Evolutionary conservation across 148 eudicot species (phyloP).

Genomic region (Dianthus caryophyllus): DNA sequence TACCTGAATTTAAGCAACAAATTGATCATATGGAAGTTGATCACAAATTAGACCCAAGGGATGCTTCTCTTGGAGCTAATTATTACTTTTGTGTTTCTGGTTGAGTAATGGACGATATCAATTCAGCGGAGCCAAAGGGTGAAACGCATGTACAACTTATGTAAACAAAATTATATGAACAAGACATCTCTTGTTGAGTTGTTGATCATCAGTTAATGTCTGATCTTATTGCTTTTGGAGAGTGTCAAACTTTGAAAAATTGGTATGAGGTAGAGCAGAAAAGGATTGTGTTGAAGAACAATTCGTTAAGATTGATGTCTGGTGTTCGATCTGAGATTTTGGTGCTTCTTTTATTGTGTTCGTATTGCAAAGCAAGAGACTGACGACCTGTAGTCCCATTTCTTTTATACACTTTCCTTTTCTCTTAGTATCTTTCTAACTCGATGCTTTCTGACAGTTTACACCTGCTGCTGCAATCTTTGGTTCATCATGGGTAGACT

Average conservation of each 20-base stretch:
- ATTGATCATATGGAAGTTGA: background rate
- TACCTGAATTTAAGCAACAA: background rate
- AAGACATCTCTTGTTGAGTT: background rate
- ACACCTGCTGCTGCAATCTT: slow-evolving; percentile 83
- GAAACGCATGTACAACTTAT: too few species aligned
- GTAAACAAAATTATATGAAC: background rate
- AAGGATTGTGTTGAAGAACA: background rate
- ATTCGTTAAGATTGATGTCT: background rate
- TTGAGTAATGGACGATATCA: too few species aligned
- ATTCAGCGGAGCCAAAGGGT: too few species aligned
- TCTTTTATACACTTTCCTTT: background rate
- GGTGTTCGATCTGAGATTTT: background rate
- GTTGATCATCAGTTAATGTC: background rate
- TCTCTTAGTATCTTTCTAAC: background rate
- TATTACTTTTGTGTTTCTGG: too few species aligned
- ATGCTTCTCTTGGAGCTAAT: too few species aligned
- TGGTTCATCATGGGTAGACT: slow-evolving; percentile 82
- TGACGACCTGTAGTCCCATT: background rate
- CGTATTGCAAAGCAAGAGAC: background rate
- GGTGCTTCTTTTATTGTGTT: background rate
- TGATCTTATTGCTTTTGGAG: background rate
- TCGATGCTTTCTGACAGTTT: slow-evolving; percentile 39
- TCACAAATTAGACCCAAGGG: too few species aligned
- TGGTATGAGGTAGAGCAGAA: background rate
- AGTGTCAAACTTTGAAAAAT: background rate